Evolutionary conservation across 305 asterid genomes (phyloP).

Genomic region (Nicotiana rustica): DNA sequence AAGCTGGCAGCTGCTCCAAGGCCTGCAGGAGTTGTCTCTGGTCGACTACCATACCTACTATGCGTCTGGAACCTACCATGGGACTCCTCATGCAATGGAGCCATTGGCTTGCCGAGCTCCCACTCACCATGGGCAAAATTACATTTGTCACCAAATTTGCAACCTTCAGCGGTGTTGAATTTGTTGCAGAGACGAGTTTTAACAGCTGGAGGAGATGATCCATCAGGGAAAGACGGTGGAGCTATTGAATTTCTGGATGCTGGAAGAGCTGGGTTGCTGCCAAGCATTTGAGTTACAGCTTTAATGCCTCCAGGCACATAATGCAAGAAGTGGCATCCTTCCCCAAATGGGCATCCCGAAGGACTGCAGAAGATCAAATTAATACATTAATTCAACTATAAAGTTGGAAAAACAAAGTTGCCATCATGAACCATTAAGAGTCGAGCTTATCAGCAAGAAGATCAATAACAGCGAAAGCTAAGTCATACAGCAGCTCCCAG

Average conservation of each 20-base stretch:
- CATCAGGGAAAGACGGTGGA: conserved; percentile 49
- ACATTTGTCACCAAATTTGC: conserved; percentile 61
- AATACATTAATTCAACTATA: conserved; percentile 8
- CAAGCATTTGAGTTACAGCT: conserved; percentile 65
- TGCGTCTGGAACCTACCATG: conserved; percentile 40
- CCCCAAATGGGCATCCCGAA: conserved; percentile 64
- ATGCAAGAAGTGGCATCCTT: conserved; percentile 61
- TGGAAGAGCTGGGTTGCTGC: conserved; percentile 55
- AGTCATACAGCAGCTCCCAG: neutral
- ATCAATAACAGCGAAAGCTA: neutral
- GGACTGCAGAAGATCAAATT: conserved; percentile 46
- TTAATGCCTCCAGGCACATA: conserved; percentile 62
- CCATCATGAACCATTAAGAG: conserved; percentile 13
- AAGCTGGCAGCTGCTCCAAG: conserved; percentile 49
- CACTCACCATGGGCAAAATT: conserved; percentile 61
- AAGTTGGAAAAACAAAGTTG: conserved; percentile 21
- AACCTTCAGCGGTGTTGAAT: conserved; percentile 57
- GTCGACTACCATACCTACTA: conserved; percentile 49
- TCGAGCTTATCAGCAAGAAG: conserved; percentile 25
- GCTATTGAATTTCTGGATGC: conserved; percentile 44
- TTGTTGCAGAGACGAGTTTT: conserved; percentile 59
- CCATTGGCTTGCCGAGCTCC: conserved; percentile 57
- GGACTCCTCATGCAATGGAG: conserved; percentile 47
- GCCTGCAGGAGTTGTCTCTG: conserved; percentile 46
- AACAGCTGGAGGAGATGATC: conserved; percentile 49